Percentiles rank a stretch among this genome's conserved stretches.
Evolutionary conservation across 805 yeast genomes (phyloP).

Genomic region (Saccharomycopsis babjevae): DNA sequence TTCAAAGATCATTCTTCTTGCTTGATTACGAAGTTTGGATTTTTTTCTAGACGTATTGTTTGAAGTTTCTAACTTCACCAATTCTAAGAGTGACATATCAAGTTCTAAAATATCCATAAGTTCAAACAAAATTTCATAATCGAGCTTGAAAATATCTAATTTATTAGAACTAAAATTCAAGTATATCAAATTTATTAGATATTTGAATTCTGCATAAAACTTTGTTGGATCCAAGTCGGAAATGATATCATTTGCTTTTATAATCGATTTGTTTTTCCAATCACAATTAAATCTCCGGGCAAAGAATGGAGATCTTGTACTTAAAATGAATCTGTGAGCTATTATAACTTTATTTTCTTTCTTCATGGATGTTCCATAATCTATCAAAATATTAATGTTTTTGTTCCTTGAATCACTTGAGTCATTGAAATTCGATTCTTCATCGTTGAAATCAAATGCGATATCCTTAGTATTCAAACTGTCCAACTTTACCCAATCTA

Average conservation of each 20-base stretch:
- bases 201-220: conserved; percentile 27
- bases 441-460: conserved; percentile 19
- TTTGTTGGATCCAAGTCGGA: conserved; percentile 21
- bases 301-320: conserved; percentile 29
- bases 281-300: conserved; percentile 19
- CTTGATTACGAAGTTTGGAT: conserved; percentile 24
- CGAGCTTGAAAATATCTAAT: neutral
- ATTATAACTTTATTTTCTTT: neutral
- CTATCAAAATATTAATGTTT: neutral
- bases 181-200: conserved; percentile 23
- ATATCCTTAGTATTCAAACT: conserved; percentile 23
- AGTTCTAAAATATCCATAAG: conserved; percentile 29
- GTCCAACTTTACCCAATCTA: conserved; percentile 16
- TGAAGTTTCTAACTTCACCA: neutral
- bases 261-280: conserved; percentile 21
- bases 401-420: conserved; percentile 2
- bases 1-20: conserved; percentile 26
- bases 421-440: conserved; percentile 2
- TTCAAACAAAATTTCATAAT: conserved; percentile 24
- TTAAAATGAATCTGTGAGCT: conserved; percentile 33
- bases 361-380: neutral
- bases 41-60: neutral
- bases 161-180: conserved; percentile 17
- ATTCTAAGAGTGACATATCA: conserved; percentile 20
- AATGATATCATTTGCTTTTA: conserved; percentile 19